Evolutionary conservation across 441 rosid species (phyloP), one percentile per base, ranked within the genome.

Genomic region (Gossypium laxum): DNA sequence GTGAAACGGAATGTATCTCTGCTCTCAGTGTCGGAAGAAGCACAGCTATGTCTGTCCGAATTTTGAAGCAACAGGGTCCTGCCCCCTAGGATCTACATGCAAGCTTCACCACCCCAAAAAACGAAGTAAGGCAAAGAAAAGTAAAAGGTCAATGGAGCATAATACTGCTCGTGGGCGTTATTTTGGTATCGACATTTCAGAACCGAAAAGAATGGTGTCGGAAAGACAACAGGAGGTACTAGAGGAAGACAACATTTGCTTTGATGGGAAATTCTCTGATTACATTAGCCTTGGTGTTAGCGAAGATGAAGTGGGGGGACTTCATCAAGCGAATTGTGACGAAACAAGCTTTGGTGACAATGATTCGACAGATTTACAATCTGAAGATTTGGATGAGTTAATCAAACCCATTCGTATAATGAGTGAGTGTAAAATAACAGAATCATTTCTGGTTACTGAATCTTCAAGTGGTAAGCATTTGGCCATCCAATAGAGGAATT

Each of bases 21-120:
- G 78, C 73, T 81, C 75, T 81, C 95, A 92, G 98, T 93, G 98
- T 83, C 88, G 82, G 83, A 93, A 88, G 91, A 93, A 89, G 91
- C 98, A 93, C 87, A 91, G 89, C 78, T 86, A 87, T 69, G 86
- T 82, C 67, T 93, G 98, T 85, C 97, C 98, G 22, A 66, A 61
- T 43, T 91, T 84, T 28, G 89, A 88, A 82, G 90, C 89, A 41
- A 89, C 85, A 12, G 94, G 97, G 61, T 85, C 84, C 56, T 93
- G 98, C 82, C 79, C 91, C 58, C 85, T 82, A 68, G 97, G 96
- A 78, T 80, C 89, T 58, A 89, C 88, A 75, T 91, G 98, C 89
- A 91, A 88, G 84, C 96, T 91, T 75, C 97, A 91, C 82, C 97
- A 93, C 79, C 98, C 97, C 1, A 93, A 87, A 78, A 79, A 70